phyloP scores from a whole-genome alignment of 2,329 filamentous ascomycete genomes.

The Cytospora chrysosperma region DNA sequence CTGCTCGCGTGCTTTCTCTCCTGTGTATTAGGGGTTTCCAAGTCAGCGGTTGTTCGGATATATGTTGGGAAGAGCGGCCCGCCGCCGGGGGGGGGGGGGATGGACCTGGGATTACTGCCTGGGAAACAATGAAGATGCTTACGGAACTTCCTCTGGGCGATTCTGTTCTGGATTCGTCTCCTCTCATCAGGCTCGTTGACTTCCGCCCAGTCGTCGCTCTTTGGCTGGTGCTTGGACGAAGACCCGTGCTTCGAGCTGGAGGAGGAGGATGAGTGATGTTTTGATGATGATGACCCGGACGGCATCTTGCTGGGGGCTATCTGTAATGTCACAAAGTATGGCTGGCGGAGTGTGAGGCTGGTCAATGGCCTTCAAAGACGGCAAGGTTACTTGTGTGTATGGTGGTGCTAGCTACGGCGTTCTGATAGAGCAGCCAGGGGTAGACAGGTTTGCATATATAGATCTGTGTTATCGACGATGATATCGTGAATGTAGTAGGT shows the following conservation, averaged over 20 bases:
- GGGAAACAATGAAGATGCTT: conserved; percentile 36
- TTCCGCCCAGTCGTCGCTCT: conserved; percentile 65
- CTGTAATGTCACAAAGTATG: not conserved
- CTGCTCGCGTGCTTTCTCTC: conserved; percentile 67
- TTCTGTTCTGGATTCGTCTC: conserved; percentile 72
- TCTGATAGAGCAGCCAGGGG: conserved; percentile 2
- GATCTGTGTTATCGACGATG: conserved; percentile 2
- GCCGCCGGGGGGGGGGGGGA: not conserved
- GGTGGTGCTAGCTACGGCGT: not conserved
- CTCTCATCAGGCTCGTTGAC: conserved; percentile 70
- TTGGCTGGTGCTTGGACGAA: conserved; percentile 39
- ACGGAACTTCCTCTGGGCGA: conserved; percentile 77
- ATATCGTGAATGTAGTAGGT: conserved; percentile 16
- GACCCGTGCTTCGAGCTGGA: conserved; percentile 26
- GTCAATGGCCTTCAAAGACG: not conserved
- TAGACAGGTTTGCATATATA: not conserved
- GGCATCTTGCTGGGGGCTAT: conserved; percentile 31
- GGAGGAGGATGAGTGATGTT: conserved; percentile 30
- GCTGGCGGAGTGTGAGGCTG: conserved; percentile 18
- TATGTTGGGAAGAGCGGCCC: not conserved
- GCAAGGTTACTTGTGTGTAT: not conserved
- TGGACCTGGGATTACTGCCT: not conserved
- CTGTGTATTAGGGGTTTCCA: conserved; percentile 40
- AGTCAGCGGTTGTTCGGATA: not conserved
- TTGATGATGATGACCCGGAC: conserved; percentile 30